Conservation (phyloP, 2,329 filamentous ascomycete genomes). For the Fusarium newnesense region DNA sequence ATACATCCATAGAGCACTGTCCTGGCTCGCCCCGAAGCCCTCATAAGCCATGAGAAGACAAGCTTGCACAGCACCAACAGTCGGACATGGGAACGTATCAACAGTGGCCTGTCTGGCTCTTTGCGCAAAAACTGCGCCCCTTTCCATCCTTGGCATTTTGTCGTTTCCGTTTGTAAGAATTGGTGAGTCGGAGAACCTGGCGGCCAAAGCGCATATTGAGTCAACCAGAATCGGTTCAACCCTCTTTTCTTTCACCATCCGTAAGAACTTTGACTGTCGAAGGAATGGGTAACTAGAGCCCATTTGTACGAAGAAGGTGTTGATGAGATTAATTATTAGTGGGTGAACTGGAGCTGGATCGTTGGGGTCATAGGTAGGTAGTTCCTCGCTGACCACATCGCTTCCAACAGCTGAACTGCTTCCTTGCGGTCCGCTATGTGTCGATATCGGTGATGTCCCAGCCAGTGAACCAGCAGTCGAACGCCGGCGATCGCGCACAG, state of each 20-base stretch:
- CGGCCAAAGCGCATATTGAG: constrained; percentile 83
- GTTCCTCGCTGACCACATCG: constrained; percentile 59
- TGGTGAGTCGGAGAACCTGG: constrained; percentile 77
- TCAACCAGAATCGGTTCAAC: constrained; percentile 88
- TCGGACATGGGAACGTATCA: constrained; percentile 84
- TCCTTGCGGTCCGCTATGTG: constrained; percentile 47
- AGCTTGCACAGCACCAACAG: constrained; percentile 84
- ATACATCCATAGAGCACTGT: constrained; percentile 95
- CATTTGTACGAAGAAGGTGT: constrained; percentile 83
- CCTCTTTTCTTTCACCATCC: constrained; percentile 81
- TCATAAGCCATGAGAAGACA: constrained; percentile 88
- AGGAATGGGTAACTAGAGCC: constrained; percentile 90
- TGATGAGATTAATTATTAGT: constrained; percentile 79
- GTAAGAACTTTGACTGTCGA: constrained; percentile 75
- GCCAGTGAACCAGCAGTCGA: constrained; percentile 69
- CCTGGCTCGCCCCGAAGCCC: constrained; percentile 87
- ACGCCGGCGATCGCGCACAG: constrained; percentile 73
- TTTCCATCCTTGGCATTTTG: constrained; percentile 68
- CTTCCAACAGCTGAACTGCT: constrained; percentile 57
- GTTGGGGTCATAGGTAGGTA: constrained; percentile 81
- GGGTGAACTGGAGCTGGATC: constrained; percentile 77
- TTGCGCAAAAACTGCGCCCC: constrained; percentile 81
- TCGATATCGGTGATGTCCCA: constrained; percentile 60
- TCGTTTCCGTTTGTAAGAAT: constrained; percentile 59
- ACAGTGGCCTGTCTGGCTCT: constrained; percentile 85